Evolutionary conservation across 2,329 filamentous ascomycete species (phyloP).

Genomic region (Lachnellula cervina): DNA sequence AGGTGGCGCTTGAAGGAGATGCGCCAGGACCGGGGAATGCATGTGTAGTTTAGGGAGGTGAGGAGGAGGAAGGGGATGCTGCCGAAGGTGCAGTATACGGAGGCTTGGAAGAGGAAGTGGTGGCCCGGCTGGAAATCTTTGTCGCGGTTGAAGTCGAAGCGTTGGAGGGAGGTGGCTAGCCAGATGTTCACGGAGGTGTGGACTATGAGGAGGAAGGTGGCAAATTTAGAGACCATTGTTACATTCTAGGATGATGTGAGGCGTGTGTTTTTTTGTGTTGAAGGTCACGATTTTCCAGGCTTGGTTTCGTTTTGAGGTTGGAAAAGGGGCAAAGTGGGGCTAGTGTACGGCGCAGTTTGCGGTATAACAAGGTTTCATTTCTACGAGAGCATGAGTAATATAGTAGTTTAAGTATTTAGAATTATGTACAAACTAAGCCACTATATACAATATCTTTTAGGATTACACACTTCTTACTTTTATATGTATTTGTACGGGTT

Average conservation of each 20-base stretch:
- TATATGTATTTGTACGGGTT: slow-evolving; percentile 97
- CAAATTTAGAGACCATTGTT: slow-evolving; percentile 2
- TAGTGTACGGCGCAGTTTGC: neutral
- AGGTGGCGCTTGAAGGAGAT: slow-evolving; percentile 1
- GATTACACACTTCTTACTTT: neutral
- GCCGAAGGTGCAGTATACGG: neutral
- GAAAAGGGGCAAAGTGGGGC: neutral
- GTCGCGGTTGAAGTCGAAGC: neutral
- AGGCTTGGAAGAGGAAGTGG: neutral
- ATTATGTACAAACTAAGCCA: neutral
- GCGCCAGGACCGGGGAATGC: neutral
- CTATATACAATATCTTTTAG: too few species aligned
- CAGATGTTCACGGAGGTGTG: neutral
- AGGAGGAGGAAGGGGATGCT: neutral
- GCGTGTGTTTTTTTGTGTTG: neutral
- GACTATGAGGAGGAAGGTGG: slow-evolving; percentile 5
- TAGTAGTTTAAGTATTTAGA: neutral
- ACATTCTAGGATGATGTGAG: neutral
- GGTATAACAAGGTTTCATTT: neutral
- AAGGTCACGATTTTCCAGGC: neutral
- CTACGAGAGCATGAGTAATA: too few species aligned
- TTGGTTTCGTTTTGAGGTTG: neutral
- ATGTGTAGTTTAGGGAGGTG: neutral
- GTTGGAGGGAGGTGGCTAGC: neutral
- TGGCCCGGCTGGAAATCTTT: neutral